These are phyloP conservation scores for Calophaca sinica DNA, from an alignment of 306 rosid species.

Conservation along the genomic window DNA sequence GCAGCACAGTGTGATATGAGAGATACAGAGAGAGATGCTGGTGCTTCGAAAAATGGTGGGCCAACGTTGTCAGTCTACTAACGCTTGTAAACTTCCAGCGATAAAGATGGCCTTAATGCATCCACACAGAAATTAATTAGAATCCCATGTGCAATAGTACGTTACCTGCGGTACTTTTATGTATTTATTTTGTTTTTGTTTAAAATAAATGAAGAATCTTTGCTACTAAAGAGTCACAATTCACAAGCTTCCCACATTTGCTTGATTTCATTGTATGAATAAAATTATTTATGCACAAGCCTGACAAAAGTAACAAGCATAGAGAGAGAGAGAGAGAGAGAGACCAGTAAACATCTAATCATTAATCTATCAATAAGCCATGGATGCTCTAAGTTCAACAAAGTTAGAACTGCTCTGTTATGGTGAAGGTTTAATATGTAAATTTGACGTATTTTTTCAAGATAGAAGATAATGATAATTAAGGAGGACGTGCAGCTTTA, in stretches of 20 bases:
- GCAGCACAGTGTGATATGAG: too few species aligned
- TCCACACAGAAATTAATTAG: too few species aligned
- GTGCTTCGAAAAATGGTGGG: too few species aligned
- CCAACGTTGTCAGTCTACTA: too few species aligned
- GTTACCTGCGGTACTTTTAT: too few species aligned
- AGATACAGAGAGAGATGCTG: too few species aligned
- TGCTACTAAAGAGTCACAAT: constrained; percentile 16
- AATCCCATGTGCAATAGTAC: too few species aligned
- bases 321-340: not conserved
- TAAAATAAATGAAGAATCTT: constrained; percentile 7
- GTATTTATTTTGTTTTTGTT: too few species aligned
- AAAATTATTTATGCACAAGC: not conserved
- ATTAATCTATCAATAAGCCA: constrained; percentile 13
- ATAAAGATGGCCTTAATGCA: too few species aligned
- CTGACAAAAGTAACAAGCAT: not conserved
- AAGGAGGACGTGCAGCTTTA: constrained; percentile 11
- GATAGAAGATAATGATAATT: not conserved
- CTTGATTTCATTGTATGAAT: not conserved
- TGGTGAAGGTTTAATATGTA: not conserved
- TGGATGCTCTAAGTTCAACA: not conserved
- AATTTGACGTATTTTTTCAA: not conserved
- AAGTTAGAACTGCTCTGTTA: not conserved
- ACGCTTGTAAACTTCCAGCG: too few species aligned
- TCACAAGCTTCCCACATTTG: not conserved
- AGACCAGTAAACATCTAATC: not conserved